phyloP scores from a whole-genome alignment of 208 protist species.

The Wallacemonas sp. region DNA sequence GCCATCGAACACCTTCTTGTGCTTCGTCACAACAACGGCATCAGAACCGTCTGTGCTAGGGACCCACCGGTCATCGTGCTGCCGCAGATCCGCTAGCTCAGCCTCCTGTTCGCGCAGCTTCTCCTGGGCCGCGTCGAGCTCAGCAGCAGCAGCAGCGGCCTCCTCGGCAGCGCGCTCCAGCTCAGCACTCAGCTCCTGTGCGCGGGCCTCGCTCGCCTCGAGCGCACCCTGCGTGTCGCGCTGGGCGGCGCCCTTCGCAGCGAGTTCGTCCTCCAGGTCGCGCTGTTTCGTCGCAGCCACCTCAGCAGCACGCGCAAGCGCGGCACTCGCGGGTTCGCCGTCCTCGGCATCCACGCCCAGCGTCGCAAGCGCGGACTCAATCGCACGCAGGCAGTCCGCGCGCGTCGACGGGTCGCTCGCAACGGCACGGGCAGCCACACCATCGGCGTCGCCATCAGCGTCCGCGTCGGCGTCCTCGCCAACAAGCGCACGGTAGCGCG shows the following conservation, averaged over 20 bases:
- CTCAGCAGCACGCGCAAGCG: conserved; percentile 20
- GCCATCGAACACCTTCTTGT: conserved; percentile 31
- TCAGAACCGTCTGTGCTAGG: background rate
- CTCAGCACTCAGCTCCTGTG: conserved; percentile 3
- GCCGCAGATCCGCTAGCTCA: background rate
- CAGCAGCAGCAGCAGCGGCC: background rate
- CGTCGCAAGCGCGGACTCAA: conserved; percentile 28
- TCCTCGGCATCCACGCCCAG: conserved; percentile 19
- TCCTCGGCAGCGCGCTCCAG: conserved; percentile 11
- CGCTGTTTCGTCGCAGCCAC: conserved; percentile 4
- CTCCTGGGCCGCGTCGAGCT: background rate
- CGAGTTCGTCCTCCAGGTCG: conserved; percentile 7
- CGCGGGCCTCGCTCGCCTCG: background rate
- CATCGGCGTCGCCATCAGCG: background rate
- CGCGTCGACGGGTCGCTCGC: conserved; percentile 28
- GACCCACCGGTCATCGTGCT: conserved; percentile 30
- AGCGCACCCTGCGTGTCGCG: conserved; percentile 3
- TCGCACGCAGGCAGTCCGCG: conserved; percentile 29
- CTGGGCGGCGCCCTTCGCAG: conserved; percentile 3
- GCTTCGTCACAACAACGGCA: background rate
- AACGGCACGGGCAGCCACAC: background rate
- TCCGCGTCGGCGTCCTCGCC: conserved; percentile 11
- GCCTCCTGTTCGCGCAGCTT: background rate
- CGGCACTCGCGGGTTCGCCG: conserved; percentile 17
- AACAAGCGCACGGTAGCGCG: conserved; percentile 17